phyloP scores from a whole-genome alignment of 2,329 filamentous ascomycete species.

The Lasiodiplodia gonubiensis region DNA sequence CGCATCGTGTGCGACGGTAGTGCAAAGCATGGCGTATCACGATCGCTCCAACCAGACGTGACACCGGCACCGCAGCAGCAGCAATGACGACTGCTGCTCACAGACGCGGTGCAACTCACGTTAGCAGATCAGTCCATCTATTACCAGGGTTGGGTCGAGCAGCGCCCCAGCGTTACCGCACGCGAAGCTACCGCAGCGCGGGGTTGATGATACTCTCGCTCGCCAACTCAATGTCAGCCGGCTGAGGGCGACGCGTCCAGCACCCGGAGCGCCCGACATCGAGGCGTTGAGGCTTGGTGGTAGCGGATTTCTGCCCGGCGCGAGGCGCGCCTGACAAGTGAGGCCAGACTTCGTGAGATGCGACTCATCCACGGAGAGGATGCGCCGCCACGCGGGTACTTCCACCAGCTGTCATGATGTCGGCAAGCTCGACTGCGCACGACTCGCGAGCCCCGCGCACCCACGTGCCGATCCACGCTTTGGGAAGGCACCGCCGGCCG shows the following conservation, averaged over 20 bases:
- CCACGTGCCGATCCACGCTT: background rate
- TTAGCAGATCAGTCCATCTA: slow-evolving; percentile 22
- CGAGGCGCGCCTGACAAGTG: slow-evolving; percentile 7
- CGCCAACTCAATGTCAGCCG: background rate
- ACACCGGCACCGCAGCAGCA: slow-evolving; percentile 7
- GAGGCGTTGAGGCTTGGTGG: slow-evolving; percentile 9
- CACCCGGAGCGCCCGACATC: slow-evolving; percentile 6
- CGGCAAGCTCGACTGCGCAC: background rate
- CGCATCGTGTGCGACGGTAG: slow-evolving; percentile 20
- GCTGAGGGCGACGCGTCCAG: background rate
- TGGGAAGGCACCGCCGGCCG: background rate
- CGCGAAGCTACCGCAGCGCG: slow-evolving; percentile 2
- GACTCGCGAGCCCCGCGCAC: slow-evolving; percentile 2
- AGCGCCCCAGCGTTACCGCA: slow-evolving; percentile 20
- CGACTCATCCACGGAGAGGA: slow-evolving; percentile 1
- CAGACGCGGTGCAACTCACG: slow-evolving; percentile 17
- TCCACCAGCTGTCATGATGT: slow-evolving; percentile 14
- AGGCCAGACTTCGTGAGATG: background rate
- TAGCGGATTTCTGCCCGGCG: slow-evolving; percentile 9
- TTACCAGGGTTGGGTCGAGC: slow-evolving; percentile 17
- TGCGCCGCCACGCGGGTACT: slow-evolving; percentile 17
- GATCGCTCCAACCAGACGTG: slow-evolving; percentile 26
- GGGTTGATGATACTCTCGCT: slow-evolving; percentile 6
- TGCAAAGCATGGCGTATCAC: background rate
- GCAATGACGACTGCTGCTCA: background rate